These are phyloP conservation scores for Amanita jacksonii DNA, from an alignment of 768 basidiomycete species.

Conservation along the genomic window DNA sequence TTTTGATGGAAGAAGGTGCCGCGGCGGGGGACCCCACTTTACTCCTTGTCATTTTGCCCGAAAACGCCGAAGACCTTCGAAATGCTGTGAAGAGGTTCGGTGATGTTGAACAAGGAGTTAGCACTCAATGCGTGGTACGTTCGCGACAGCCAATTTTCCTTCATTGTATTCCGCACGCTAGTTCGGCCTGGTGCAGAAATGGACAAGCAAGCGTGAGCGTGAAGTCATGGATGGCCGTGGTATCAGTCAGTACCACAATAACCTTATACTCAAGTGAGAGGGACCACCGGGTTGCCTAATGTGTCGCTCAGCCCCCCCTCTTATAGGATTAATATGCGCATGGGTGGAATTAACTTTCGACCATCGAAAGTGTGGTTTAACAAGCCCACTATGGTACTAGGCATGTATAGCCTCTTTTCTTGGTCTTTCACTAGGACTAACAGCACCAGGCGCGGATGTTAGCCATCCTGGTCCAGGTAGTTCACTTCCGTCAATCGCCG, in stretches of 20 bases:
- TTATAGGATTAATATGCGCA: conserved; percentile 40
- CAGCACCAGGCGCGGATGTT: conserved; percentile 42
- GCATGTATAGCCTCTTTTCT: conserved; percentile 24
- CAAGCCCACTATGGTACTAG: conserved; percentile 30
- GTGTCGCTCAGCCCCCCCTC: neutral
- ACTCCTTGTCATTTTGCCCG: conserved; percentile 44
- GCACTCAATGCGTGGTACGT: conserved; percentile 6
- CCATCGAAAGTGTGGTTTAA: conserved; percentile 20
- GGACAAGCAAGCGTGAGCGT: conserved; percentile 20
- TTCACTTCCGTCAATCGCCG: conserved; percentile 43
- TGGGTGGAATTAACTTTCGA: conserved; percentile 41
- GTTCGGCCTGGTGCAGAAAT: conserved; percentile 1
- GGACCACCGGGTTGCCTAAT: neutral
- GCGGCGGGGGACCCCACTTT: conserved; percentile 13
- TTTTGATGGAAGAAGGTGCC: conserved; percentile 3
- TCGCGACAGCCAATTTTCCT: too few relatives aligned
- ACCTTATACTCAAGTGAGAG: conserved; percentile 43
- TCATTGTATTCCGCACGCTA: too few relatives aligned
- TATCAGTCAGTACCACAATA: conserved; percentile 47
- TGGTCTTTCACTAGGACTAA: neutral
- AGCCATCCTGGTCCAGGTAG: conserved; percentile 54
- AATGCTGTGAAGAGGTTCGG: conserved; percentile 47
- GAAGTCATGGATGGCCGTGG: conserved; percentile 12
- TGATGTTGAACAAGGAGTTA: conserved; percentile 26
- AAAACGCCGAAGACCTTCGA: conserved; percentile 35